Percentiles rank a stretch among this genome's conserved stretches.
phyloP scores from a whole-genome alignment of 2,329 filamentous ascomycete species.

The Talaromyces albobiverticillius region DNA sequence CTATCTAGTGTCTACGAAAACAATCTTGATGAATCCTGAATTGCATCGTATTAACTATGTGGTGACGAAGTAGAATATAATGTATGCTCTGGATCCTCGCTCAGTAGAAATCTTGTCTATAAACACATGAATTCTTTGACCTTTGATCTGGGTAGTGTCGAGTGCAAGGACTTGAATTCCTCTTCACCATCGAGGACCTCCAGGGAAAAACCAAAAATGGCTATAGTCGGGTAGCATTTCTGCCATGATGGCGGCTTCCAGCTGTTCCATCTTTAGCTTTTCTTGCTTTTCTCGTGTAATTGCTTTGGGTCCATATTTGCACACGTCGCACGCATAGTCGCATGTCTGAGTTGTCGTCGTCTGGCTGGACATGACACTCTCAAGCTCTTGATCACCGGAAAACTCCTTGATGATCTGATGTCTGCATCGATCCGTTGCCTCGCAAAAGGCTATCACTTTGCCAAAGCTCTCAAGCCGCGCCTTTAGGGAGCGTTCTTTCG shows the following conservation, averaged over 20 bases:
- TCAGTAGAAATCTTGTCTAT: too few relatives aligned
- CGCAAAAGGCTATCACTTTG: slow-evolving; percentile 75
- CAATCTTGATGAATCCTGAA: too few relatives aligned
- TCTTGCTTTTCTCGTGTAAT: slow-evolving; percentile 55
- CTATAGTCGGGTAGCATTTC: not conserved
- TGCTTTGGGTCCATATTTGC: slow-evolving; percentile 61
- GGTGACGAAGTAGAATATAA: too few relatives aligned
- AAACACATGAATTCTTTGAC: too few relatives aligned
- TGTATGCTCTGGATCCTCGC: too few relatives aligned
- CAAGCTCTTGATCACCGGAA: slow-evolving; percentile 63
- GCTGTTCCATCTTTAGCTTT: not conserved
- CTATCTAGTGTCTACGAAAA: too few relatives aligned
- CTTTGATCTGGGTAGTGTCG: too few relatives aligned
- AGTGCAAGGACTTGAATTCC: too few relatives aligned
- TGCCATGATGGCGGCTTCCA: not conserved
- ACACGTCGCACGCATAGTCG: slow-evolving; percentile 74
- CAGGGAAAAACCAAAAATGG: not conserved
- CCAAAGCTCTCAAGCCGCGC: slow-evolving; percentile 61
- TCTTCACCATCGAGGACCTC: too few relatives aligned
- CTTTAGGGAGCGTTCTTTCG: slow-evolving; percentile 34
- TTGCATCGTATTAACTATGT: too few relatives aligned
- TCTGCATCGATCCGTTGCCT: slow-evolving; percentile 68
- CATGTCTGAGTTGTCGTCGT: slow-evolving; percentile 39
- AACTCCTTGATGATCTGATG: slow-evolving; percentile 73
- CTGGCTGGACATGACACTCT: slow-evolving; percentile 26